Base-by-base conservation (phyloP, 257 asterid genomes). In the Solanum rostratum region DNA sequence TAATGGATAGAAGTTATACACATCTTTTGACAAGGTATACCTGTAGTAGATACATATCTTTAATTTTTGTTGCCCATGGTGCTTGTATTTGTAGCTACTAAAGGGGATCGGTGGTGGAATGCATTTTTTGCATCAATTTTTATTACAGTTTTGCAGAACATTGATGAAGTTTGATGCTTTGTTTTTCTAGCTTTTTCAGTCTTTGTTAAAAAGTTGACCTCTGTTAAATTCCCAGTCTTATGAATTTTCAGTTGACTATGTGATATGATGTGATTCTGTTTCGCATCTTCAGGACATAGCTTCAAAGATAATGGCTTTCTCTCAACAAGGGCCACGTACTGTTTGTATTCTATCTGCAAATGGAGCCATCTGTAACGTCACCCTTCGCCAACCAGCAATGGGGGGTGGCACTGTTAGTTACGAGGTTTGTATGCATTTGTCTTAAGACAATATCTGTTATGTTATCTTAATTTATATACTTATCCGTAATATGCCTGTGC, bases 261-360 rank as follows among this genome's bases (percentile, higher is more conserved):
- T 57, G 54, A 50, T 24, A 9, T 49, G 45, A 27, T 76, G 63
- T 29, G 14, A 50, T 49, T 50, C 45, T 50, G 27, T 76, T 76
- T 73, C 16, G 39, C 13, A 0, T 29, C 85, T 86, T 87, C 90
- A 95, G 99, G 99, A 95, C 90, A 90, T 95, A 87, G 97, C 97
- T 70, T 86, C 94, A 59, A 94, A 94, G 86, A 90, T 95, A 57
- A 88, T 88, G 93, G 94, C 97, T 54, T 95, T 95, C 89, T 92
- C 99, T 3, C 97, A 94, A 93, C 95, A 94, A 91, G 99, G 99
- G 68, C 98, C 98, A 70, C 95, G 99, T 41, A 93, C 98, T 22
- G 93, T 95, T 84, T 94, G 98, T 89, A 91, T 95, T 88, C 89
- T 95, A 82, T 94, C 99, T 70, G 98, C 99, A 79, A 94, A 92